Conservation (phyloP, 257 asterid genomes). For the Plantago ovata region DNA sequence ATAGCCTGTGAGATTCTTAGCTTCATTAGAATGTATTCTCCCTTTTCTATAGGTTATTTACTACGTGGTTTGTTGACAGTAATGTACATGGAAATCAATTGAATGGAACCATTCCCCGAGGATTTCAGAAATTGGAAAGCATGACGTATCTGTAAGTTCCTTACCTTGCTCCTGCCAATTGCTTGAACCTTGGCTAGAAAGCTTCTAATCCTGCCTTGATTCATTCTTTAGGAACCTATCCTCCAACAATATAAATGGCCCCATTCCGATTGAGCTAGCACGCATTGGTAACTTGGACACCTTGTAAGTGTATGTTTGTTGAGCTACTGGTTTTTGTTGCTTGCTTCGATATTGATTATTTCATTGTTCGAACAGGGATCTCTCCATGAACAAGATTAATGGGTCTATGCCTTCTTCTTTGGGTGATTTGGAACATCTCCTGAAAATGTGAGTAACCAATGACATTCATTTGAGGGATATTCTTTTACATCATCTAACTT, state of each 20-base stretch:
- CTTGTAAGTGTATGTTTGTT: conserved; percentile 47
- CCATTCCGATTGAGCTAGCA: conserved; percentile 87
- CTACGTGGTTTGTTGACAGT: conserved; percentile 33
- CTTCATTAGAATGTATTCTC: neutral
- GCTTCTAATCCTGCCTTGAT: conserved; percentile 1
- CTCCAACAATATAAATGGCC: conserved; percentile 62
- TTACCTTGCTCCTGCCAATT: neutral
- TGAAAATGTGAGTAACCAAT: conserved; percentile 64
- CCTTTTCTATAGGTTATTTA: neutral
- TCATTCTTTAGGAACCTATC: conserved; percentile 63
- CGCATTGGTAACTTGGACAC: conserved; percentile 93
- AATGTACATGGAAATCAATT: conserved; percentile 79
- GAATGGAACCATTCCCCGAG: conserved; percentile 71
- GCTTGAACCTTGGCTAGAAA: neutral
- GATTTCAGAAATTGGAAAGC: conserved; percentile 80
- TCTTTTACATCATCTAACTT: neutral
- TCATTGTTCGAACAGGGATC: conserved; percentile 51
- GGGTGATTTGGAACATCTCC: conserved; percentile 96
- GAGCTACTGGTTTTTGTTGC: neutral
- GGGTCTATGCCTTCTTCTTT: conserved; percentile 82
- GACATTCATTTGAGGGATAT: neutral
- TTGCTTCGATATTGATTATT: neutral
- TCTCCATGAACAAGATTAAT: conserved; percentile 65
- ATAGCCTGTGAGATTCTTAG: conserved; percentile 74
- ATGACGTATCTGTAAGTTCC: conserved; percentile 91